Evolutionary conservation across 2,329 filamentous ascomycete species (phyloP).

Genomic region (Diaporthe sp.): DNA sequence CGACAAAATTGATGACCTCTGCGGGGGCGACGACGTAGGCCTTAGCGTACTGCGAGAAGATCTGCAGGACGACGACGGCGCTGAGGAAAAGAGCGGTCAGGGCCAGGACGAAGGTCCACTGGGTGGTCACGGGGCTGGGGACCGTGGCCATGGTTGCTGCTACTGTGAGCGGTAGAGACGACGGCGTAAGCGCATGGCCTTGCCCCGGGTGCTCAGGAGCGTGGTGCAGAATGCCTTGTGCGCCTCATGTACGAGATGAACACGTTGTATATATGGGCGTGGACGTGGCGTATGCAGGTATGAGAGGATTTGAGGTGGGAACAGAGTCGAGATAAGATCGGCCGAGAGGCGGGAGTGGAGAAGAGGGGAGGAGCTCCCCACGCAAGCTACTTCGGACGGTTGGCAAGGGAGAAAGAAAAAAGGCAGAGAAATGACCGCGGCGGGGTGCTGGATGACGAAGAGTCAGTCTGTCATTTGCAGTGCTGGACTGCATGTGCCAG

Average conservation of each 20-base stretch:
- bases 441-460: constrained; percentile 17
- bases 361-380: neutral
- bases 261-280: constrained; percentile 11
- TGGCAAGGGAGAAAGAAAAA: constrained; percentile 1
- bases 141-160: constrained; percentile 65
- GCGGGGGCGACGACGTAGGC: constrained; percentile 71
- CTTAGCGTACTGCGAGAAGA: constrained; percentile 64
- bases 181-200: constrained; percentile 44
- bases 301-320: constrained; percentile 7
- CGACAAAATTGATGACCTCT: constrained; percentile 71
- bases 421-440: constrained; percentile 14
- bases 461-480: neutral
- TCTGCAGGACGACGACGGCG: constrained; percentile 67
- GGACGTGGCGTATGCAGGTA: constrained; percentile 6
- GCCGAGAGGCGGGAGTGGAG: constrained; percentile 5
- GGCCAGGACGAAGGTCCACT: constrained; percentile 71
- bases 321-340: constrained; percentile 28
- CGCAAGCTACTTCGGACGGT: neutral
- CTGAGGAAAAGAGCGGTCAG: constrained; percentile 71
- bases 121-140: constrained; percentile 59
- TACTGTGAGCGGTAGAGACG: constrained; percentile 12
- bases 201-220: constrained; percentile 28
- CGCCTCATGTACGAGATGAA: constrained; percentile 33
- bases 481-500: neutral
- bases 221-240: constrained; percentile 41